Base-by-base conservation (phyloP, 2,329 filamentous ascomycete species). In the Acephala macrosclerotiorum region DNA sequence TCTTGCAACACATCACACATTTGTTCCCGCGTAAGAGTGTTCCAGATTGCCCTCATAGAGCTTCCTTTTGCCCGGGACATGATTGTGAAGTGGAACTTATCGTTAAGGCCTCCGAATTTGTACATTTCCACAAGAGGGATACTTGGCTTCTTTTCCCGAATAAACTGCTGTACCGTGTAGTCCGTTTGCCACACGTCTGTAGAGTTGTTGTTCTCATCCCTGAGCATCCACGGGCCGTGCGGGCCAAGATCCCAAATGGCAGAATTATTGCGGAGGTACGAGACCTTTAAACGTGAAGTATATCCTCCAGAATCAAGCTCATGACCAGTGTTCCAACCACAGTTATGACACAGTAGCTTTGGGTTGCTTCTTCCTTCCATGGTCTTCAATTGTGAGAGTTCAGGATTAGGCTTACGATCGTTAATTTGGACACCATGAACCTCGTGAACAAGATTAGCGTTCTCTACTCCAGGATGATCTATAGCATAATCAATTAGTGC, bases 231-330 rank as follows among this genome's bases (percentile, higher is more conserved):
- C 26, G 63, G 36, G 29, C 63, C 63, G n/a, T 61, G 42, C 11
- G 58, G 49, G 33, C 63, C 51, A 38, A 61, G 63, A 26, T 61
- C 58, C 63, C 63, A 65, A 18, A 65, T 58, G 16, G 47, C 58
- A 26, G 58, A 36, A 53, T 65, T 65, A 16, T 29, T 35, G 7
- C 51, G 49, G 9, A 51, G 18, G 35, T 58, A 16, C 3, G n/a
- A 26, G 29, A 65, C n/a, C 25, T 65, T 65, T 33, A 65, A 18
- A 35, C 63, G 63, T 58, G 58, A 65, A 25, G 63, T 65, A 58
- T 65, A 65, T 51, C 40, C 38, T 5, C 22, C 4, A n/a, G 5
- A 1, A n/a, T 18, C 1, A 18, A 49, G n/a, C 26, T 57, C 20
- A 40, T 61, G 18, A 18, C 1, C 14, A 40, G 26, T 51, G 22